Evolutionary conservation across 352 stramenopile species (phyloP), one percentile per base, ranked within the genome.

Genomic region (Pythium plurisporium): DNA sequence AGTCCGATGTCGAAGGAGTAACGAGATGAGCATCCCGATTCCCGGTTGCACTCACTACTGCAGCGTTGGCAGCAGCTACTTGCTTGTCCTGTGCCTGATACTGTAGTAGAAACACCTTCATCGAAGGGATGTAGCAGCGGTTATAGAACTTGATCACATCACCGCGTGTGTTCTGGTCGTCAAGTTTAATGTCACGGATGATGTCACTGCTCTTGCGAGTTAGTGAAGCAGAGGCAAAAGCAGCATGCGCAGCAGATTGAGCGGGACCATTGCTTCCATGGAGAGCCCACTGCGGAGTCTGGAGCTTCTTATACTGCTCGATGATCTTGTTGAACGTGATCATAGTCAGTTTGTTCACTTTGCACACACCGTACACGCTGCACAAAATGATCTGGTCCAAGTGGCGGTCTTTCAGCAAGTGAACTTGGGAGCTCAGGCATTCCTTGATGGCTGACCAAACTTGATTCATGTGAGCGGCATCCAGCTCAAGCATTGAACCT

Each of bases 61-160:
- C 82, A 6, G 73, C 82, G 19, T 88, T 76, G 4, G 85, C 85
- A 1, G 84, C 84, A 19, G 80, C 79, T 59, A 90, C 73, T 65
- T 95, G 86, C 46, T 76, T 84, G 27, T 94, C 86, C n/a, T 91
- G 81, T 4, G 73, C 68, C 55, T 92, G 83, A 54, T 91, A 95
- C 58, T 95, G 86, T 17, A 95, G 72, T 60, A 95, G 71, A 38
- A 95, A 92, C 12, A 82, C 67, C 56, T 95, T 95, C 82, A 95
- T 90, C 1, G 74, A 69, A 4, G 79, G 71, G 56, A 94, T 89
- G 56, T 79, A 94, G 62, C 80, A 91, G 11, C 79, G 70, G 51
- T 93, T 95, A 72, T 95, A 95, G 48, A 94, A 95, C 69, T 91
- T 93, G 69, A 95, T 93, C 55, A 95, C 89, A 50, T 95, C 82